phyloP scores from a whole-genome alignment of 2,329 filamentous ascomycete genomes.

The Cytospora mali region DNA sequence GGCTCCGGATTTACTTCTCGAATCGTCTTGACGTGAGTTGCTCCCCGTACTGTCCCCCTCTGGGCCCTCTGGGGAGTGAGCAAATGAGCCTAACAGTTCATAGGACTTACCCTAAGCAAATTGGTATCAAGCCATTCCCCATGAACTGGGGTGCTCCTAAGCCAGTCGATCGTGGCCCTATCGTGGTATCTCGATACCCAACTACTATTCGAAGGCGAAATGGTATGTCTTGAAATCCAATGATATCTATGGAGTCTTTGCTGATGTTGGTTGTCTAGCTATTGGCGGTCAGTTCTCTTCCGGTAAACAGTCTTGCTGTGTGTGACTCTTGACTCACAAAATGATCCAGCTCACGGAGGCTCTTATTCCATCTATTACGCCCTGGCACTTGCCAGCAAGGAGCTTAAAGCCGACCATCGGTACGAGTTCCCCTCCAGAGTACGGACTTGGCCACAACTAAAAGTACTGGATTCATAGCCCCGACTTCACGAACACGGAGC shows the following conservation, averaged over 20 bases:
- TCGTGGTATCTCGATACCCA: constrained; percentile 78
- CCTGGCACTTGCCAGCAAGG: constrained; percentile 86
- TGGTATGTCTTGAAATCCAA: constrained; percentile 52
- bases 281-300: constrained; percentile 56
- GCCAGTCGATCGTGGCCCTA: constrained; percentile 75
- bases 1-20: constrained; percentile 26
- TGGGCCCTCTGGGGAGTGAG: no score
- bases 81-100: not conserved
- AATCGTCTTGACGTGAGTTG: constrained; percentile 28
- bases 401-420: constrained; percentile 80
- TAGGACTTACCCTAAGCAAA: constrained; percentile 87
- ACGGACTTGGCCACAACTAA: not conserved
- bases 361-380: constrained; percentile 97
- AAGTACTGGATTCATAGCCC: constrained; percentile 39
- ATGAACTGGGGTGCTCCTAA: constrained; percentile 87
- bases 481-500: constrained; percentile 78
- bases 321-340: constrained; percentile 10
- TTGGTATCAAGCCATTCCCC: constrained; percentile 86
- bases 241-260: constrained; percentile 19
- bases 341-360: constrained; percentile 60
- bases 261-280: constrained; percentile 40
- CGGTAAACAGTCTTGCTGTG: not conserved
- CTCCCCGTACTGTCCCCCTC: not conserved
- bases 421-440: constrained; percentile 36
- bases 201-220: constrained; percentile 81